Percentiles rank a stretch among this genome's conserved stretches.
These are phyloP conservation scores for Xylaria sp. DNA, from an alignment of 2,329 filamentous ascomycete genomes.

Conservation along the genomic window DNA sequence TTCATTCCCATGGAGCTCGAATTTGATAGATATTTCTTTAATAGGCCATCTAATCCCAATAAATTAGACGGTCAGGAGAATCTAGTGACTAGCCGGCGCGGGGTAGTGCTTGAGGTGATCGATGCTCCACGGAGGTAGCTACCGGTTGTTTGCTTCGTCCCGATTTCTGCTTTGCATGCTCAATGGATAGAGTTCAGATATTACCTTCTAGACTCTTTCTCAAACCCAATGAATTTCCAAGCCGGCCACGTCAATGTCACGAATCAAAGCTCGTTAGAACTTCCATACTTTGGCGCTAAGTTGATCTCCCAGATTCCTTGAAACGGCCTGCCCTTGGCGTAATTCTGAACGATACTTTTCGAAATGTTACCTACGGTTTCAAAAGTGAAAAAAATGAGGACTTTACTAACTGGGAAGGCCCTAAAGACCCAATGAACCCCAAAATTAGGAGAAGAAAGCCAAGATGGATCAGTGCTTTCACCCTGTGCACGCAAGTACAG, in stretches of 20 bases:
- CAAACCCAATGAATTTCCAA: not conserved
- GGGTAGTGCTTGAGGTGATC: not conserved
- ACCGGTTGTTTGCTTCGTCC: not conserved
- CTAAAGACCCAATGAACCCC: not conserved
- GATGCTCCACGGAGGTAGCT: not conserved
- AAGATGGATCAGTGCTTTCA: not conserved
- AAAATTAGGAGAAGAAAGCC: not conserved
- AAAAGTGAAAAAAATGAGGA: not conserved
- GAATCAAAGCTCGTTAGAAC: not conserved
- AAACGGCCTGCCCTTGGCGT: not conserved
- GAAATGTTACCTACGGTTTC: not conserved
- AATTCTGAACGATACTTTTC: not conserved
- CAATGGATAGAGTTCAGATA: not conserved
- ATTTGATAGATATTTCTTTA: not conserved
- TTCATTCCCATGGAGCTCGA: not conserved
- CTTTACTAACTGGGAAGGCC: not conserved
- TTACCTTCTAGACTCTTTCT: not conserved
- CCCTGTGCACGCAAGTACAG: not conserved
- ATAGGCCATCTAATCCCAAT: not conserved
- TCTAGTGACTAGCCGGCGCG: not conserved
- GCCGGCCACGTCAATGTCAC: not conserved
- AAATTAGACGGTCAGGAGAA: not conserved
- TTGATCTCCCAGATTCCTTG: not conserved
- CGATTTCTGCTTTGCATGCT: not conserved
- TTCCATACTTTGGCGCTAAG: not conserved